A percentile compares a stretch with the other conserved stretches of the same genome.
Evolutionary conservation across 1,284 basidiomycete species (phyloP).

Genomic region (Somion occarium): DNA sequence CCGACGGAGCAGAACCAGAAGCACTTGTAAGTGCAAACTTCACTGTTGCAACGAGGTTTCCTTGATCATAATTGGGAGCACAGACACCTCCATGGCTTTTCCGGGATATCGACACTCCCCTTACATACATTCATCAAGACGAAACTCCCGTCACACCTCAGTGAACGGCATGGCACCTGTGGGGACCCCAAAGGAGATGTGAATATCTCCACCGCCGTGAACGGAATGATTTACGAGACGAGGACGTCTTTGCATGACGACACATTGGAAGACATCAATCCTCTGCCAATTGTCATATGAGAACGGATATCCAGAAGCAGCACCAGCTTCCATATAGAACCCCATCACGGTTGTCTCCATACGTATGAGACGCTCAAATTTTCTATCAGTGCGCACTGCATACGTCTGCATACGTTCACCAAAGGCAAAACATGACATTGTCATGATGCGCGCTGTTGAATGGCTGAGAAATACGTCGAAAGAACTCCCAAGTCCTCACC

Average conservation of each 20-base stretch:
- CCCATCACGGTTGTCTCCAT: background rate
- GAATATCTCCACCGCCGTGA: conserved; percentile 3
- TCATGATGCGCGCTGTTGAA: background rate
- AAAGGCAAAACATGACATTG: background rate
- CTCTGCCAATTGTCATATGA: conserved; percentile 4
- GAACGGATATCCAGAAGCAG: conserved; percentile 1
- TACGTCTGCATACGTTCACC: background rate
- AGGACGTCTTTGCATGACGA: conserved; percentile 6
- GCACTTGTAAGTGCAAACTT: background rate
- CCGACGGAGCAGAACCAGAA: conserved; percentile 4
- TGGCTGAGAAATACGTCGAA: background rate
- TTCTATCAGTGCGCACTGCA: background rate
- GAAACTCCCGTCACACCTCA: conserved; percentile 4
- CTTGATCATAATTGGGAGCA: background rate
- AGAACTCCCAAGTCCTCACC: background rate
- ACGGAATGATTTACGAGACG: background rate
- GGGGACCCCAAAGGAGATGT: background rate
- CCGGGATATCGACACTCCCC: conserved; percentile 4
- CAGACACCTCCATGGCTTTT: background rate
- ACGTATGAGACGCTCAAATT: background rate
- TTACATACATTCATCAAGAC: conserved; percentile 2
- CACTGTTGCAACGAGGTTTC: background rate
- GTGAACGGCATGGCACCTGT: conserved; percentile 1
- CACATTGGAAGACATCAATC: conserved; percentile 3
- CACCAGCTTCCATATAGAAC: background rate